Evolutionary conservation across 352 stramenopile genomes (phyloP), one percentile per base, ranked within the genome.

Genomic region (Pythium chondricola): DNA sequence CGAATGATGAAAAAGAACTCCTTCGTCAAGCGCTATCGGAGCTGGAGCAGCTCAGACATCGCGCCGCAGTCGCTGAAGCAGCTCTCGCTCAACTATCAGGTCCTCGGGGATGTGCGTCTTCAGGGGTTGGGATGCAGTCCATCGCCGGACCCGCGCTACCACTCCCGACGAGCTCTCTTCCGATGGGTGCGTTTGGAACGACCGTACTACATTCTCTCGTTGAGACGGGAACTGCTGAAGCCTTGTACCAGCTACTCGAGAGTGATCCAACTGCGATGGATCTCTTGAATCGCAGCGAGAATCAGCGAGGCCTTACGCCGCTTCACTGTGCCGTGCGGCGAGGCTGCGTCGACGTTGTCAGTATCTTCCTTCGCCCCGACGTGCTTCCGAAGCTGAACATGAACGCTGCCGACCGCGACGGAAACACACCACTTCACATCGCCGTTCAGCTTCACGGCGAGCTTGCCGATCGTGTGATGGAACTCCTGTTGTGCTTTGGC

Each of bases 321-420:
- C 48, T 89, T 20, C 80, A 92, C 51, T 30, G 82, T 24, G 80
- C 76, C 30, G 69, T 88, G 31, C 66, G 67, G 24, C 53, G 61
- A 25, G 80, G 74, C 2, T 80, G 75, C 20, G 61, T 74, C 20
- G 70, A 88, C 36, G 74, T 88, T 29, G 58, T 83, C 25, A 76
- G 80, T 11, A 62, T 92, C 33, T 88, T 92, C 52, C 89, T 88
- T 32, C 73, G 80, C 1, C 80, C 80, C 0, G 77, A 92, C 20
- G 74, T 92, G 17, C 63, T 88, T 18, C 74, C 74, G 7, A 58
- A 73, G 45, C 35, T 92, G n/a, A 68, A 87, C 36, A 37, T 88
- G 10, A 74, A 89, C 48, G 61, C 71, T 16, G 56, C 66, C 6
- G 77, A 92, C 54, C 71, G 74, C 31, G 74, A 92, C 38, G 74